A percentile compares a stretch with the other conserved stretches of the same genome.
These are phyloP conservation scores for Verticillium dahliae DNA, from an alignment of 2,329 filamentous ascomycete species.

Conservation along the genomic window DNA sequence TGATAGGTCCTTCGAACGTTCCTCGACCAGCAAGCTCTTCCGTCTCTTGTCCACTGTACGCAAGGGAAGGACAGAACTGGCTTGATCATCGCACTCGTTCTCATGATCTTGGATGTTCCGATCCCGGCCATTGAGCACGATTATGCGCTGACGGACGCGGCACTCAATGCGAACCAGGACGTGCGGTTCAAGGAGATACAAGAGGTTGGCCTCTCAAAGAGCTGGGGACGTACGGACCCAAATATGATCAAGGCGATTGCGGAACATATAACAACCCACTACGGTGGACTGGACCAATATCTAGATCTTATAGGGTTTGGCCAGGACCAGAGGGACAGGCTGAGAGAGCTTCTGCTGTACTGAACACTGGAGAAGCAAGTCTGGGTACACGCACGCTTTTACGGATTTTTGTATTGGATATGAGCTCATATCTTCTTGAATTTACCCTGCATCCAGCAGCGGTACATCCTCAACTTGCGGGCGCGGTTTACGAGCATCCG, in stretches of 20 bases:
- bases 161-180: conserved; percentile 54
- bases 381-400: background rate
- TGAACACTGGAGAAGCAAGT: conserved; percentile 15
- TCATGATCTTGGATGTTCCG: conserved; percentile 57
- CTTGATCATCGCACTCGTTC: conserved; percentile 58
- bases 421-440: conserved; percentile 60
- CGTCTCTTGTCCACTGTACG: conserved; percentile 73
- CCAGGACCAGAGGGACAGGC: conserved; percentile 28
- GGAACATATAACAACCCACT: conserved; percentile 49
- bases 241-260: conserved; percentile 57
- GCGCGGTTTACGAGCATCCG: conserved; percentile 89
- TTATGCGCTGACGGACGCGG: conserved; percentile 59
- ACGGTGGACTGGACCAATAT: conserved; percentile 63
- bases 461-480: conserved; percentile 92
- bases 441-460: conserved; percentile 87
- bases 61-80: conserved; percentile 86
- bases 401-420: background rate
- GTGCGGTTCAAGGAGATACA: conserved; percentile 61
- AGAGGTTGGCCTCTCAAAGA: conserved; percentile 64
- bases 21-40: conserved; percentile 43
- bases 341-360: conserved; percentile 36
- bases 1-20: conserved; percentile 41
- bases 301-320: conserved; percentile 56
- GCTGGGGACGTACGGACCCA: conserved; percentile 61
- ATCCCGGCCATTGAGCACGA: conserved; percentile 59